Percentiles rank a stretch among this genome's conserved stretches.
These are phyloP conservation scores for Gelatoporia subvermispora DNA, from an alignment of 768 basidiomycete species.

Conservation along the genomic window DNA sequence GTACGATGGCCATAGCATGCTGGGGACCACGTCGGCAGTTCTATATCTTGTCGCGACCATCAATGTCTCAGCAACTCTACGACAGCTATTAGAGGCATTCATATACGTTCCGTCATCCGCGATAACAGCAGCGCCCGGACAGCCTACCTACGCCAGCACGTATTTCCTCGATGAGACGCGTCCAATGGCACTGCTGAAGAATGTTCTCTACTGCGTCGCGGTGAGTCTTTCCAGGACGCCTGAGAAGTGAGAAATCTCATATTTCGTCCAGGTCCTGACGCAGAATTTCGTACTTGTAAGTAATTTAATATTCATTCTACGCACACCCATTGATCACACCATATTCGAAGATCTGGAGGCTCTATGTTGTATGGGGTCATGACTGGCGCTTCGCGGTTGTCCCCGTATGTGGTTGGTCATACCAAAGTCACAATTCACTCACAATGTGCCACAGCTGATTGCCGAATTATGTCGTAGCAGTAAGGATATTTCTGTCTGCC, in stretches of 20 bases:
- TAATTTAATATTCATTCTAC: conserved; percentile 1
- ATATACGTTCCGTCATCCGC: not conserved
- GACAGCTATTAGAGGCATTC: not conserved
- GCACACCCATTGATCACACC: no score
- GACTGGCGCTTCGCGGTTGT: conserved; percentile 16
- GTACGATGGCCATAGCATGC: not conserved
- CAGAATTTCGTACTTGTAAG: not conserved
- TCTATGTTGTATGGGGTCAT: conserved; percentile 19
- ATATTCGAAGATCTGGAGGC: conserved; percentile 13
- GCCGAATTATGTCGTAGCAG: no score
- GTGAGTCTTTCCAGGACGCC: not conserved
- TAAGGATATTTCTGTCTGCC: no score
- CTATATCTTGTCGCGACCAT: not conserved
- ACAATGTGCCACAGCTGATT: no score
- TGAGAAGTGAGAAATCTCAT: not conserved
- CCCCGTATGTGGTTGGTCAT: conserved; percentile 11
- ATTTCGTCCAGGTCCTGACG: not conserved
- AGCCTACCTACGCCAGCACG: not conserved
- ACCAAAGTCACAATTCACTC: no score
- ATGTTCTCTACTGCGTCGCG: not conserved
- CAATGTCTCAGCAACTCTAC: not conserved
- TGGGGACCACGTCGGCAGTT: not conserved
- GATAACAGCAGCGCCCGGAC: no score
- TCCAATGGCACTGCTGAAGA: not conserved
- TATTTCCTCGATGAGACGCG: not conserved